Evolutionary conservation across 2,329 filamentous ascomycete species (phyloP).

Genomic region (Hansfordia pulvinata): DNA sequence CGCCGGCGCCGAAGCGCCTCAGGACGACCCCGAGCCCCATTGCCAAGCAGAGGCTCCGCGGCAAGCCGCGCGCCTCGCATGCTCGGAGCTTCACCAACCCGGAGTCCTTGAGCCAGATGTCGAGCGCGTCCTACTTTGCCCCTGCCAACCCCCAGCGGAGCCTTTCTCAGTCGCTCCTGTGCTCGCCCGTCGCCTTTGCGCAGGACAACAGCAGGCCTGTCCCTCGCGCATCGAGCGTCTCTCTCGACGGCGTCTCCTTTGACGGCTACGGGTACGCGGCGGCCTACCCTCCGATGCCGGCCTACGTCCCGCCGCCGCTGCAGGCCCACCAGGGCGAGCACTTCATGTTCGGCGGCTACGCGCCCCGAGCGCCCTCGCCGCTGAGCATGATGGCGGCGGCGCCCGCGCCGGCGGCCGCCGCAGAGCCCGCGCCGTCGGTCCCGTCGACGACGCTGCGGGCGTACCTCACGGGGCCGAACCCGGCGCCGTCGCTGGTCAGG

Average conservation of each 20-base stretch:
- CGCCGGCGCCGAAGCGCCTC: conserved; percentile 40
- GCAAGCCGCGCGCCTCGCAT: conserved; percentile 29
- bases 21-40: conserved; percentile 35
- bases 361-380: conserved; percentile 26
- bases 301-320: conserved; percentile 26
- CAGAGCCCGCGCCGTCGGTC: conserved; percentile 29
- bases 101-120: conserved; percentile 33
- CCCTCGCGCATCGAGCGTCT: conserved; percentile 53
- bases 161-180: conserved; percentile 39
- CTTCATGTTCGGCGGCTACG: conserved; percentile 32
- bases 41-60: conserved; percentile 13
- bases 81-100: conserved; percentile 48
- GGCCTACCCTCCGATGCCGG: conserved; percentile 66
- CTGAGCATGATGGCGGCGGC: conserved; percentile 23
- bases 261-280: conserved; percentile 72
- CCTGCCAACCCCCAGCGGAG: conserved; percentile 17
- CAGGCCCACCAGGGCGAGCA: conserved; percentile 21
- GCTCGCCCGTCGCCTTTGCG: conserved; percentile 48
- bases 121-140: conserved; percentile 21
- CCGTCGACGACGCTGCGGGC: conserved; percentile 61
- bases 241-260: conserved; percentile 51
- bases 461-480: conserved; percentile 70
- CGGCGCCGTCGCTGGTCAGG: conserved; percentile 68
- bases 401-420: conserved; percentile 29
- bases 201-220: conserved; percentile 27